These are phyloP conservation scores for Cucurbita maxima DNA, from an alignment of 306 rosid species.

Conservation along the genomic window DNA sequence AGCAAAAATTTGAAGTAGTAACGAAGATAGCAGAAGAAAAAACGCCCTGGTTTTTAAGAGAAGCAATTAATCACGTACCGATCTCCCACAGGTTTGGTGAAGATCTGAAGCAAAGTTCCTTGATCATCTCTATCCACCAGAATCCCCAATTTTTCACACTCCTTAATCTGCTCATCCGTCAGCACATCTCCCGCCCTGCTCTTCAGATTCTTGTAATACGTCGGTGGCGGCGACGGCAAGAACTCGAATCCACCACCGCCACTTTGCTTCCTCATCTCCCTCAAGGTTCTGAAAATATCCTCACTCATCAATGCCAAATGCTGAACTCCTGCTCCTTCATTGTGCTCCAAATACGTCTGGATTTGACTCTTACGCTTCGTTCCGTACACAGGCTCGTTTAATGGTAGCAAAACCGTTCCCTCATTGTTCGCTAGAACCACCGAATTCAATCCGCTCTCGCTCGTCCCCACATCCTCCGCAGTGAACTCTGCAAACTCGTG, in stretches of 20 bases:
- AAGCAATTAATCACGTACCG: slow-evolving; percentile 24
- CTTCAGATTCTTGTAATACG: slow-evolving; percentile 59
- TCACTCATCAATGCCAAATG: slow-evolving; percentile 50
- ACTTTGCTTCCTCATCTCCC: slow-evolving; percentile 74
- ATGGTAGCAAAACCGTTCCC: slow-evolving; percentile 55
- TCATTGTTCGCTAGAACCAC: slow-evolving; percentile 63
- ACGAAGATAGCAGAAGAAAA: background rate
- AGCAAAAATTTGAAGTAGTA: background rate
- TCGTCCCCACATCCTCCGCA: slow-evolving; percentile 78
- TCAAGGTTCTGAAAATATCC: slow-evolving; percentile 56
- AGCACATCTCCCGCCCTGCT: slow-evolving; percentile 54
- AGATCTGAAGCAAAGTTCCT: slow-evolving; percentile 87
- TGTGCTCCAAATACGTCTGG: slow-evolving; percentile 84
- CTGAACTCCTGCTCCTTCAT: slow-evolving; percentile 82
- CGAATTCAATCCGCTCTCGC: slow-evolving; percentile 82
- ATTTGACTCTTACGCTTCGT: slow-evolving; percentile 87
- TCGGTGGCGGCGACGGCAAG: slow-evolving; percentile 90
- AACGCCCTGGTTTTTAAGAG: background rate
- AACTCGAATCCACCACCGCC: slow-evolving; percentile 68
- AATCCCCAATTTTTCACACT: slow-evolving; percentile 83
- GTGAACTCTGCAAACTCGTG: slow-evolving; percentile 97
- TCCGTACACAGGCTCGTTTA: slow-evolving; percentile 84
- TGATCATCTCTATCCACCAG: slow-evolving; percentile 84
- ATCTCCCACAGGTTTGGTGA: slow-evolving; percentile 90
- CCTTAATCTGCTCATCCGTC: slow-evolving; percentile 54